phyloP scores from a whole-genome alignment of 306 rosid species.

The Lathyrus sativus region DNA sequence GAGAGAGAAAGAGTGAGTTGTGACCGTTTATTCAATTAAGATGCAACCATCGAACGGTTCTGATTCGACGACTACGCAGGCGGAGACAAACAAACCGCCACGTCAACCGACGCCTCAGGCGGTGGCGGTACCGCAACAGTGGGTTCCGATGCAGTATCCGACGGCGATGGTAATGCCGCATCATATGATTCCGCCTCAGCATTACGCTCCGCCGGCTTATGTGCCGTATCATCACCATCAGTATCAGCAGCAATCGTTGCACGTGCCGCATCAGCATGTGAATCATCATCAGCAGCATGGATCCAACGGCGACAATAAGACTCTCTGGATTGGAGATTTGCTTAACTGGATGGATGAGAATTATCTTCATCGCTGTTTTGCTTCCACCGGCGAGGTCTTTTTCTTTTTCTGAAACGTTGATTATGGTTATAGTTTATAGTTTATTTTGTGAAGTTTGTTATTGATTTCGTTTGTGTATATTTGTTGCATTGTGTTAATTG shows the following conservation, averaged over 20 bases:
- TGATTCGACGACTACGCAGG: constrained; percentile 48
- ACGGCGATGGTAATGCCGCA: constrained; percentile 97
- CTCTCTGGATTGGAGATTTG: constrained; percentile 95
- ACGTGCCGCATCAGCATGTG: constrained; percentile 43
- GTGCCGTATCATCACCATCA: constrained; percentile 42
- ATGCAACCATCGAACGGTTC: constrained; percentile 90
- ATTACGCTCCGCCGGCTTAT: constrained; percentile 63
- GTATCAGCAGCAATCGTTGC: constrained; percentile 32
- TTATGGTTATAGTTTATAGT: neutral
- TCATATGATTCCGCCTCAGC: constrained; percentile 87
- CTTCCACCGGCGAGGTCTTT: constrained; percentile 74
- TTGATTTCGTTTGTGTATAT: neutral
- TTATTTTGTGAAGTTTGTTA: constrained; percentile 15
- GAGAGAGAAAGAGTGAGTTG: neutral
- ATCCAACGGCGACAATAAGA: constrained; percentile 80
- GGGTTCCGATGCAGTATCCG: constrained; percentile 93
- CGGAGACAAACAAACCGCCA: constrained; percentile 42
- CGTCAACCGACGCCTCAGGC: constrained; percentile 22
- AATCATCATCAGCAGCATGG: constrained; percentile 55
- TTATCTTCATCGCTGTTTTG: constrained; percentile 86
- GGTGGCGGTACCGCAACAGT: constrained; percentile 54
- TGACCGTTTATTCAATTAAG: constrained; percentile 37
- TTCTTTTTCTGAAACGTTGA: neutral
- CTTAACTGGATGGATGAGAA: constrained; percentile 95
- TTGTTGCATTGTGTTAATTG: constrained; percentile 11